These are phyloP conservation scores for Fraxinus latifolia DNA, from an alignment of 305 asterid genomes.

Conservation along the genomic window DNA sequence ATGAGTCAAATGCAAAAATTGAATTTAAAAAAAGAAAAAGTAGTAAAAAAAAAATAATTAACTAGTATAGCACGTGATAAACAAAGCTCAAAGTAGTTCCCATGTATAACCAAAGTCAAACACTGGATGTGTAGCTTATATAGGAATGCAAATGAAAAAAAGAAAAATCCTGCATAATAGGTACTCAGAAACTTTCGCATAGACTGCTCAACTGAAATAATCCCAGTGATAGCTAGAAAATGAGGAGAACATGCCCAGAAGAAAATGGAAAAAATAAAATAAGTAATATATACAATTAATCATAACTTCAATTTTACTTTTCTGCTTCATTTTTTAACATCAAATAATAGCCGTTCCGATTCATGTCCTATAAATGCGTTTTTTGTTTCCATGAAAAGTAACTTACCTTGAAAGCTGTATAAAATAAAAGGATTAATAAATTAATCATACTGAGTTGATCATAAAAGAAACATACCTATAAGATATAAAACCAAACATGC, in stretches of 20 bases:
- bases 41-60: neutral
- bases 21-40: neutral
- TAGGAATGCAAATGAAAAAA: neutral
- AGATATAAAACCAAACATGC: neutral
- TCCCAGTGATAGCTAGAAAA: neutral
- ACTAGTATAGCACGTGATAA: neutral
- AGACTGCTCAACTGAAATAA: neutral
- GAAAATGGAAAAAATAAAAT: neutral
- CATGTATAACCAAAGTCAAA: neutral
- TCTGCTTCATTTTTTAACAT: neutral
- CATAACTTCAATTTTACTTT: neutral
- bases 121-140: neutral
- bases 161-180: neutral
- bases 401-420: neutral
- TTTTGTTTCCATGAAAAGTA: neutral
- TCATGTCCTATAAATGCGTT: neutral
- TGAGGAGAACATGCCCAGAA: neutral
- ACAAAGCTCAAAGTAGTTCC: neutral
- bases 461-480: neutral
- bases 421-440: neutral
- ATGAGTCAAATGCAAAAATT: slow-evolving; percentile 14
- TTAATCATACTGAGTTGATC: neutral
- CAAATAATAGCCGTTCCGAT: neutral
- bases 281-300: neutral
- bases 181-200: neutral